Conservation (phyloP, 257 asterid genomes). For the Anisodus tanguticus region DNA sequence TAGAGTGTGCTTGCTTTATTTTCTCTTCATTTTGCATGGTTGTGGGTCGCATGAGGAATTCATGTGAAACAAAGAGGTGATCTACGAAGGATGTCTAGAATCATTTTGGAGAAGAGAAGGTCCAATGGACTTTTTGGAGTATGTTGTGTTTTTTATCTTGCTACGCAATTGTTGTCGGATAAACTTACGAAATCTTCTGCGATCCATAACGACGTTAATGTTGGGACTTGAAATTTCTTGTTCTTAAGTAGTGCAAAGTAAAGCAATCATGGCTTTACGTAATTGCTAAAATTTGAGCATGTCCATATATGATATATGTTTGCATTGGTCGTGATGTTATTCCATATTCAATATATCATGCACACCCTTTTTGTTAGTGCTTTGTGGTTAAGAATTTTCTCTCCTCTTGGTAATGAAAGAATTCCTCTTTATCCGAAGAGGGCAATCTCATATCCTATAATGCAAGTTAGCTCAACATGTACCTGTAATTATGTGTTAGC, state of each 20-base stretch:
- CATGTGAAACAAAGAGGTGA: neutral
- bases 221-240: neutral
- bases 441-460: no score
- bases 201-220: neutral
- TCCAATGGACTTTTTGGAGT: neutral
- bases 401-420: no score
- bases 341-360: no score
- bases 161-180: neutral
- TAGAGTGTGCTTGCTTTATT: neutral
- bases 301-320: neutral
- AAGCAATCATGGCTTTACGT: constrained; percentile 1
- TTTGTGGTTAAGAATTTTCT: neutral
- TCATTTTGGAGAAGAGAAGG: neutral
- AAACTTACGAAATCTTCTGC: neutral
- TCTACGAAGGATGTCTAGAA: neutral
- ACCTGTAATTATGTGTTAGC: neutral
- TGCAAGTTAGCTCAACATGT: no score
- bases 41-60: neutral
- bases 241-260: neutral
- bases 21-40: neutral
- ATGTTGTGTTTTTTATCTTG: neutral
- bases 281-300: neutral
- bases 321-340: neutral
- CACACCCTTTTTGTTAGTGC: neutral
- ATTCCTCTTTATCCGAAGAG: no score